Percentiles rank a stretch among this genome's conserved stretches.
These are phyloP conservation scores for Termitomyces sp. DNA, from an alignment of 768 basidiomycete species.

Conservation along the genomic window DNA sequence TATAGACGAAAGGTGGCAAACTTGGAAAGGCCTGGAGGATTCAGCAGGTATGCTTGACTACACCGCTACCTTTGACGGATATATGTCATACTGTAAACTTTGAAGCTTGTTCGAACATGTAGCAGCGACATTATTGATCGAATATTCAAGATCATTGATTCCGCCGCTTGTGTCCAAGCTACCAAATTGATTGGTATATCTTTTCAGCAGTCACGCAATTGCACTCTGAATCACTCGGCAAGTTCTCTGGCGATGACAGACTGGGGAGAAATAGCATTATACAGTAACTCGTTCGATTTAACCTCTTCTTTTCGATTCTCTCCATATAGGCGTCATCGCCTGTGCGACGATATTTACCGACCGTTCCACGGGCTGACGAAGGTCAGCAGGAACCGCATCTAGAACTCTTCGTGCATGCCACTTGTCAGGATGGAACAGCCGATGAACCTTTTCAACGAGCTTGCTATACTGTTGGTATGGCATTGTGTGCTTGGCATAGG, in stretches of 20 bases:
- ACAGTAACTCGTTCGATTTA: neutral
- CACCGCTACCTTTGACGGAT: neutral
- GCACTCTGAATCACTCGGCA: too few species aligned
- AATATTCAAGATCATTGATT: too few species aligned
- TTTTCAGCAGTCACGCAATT: neutral
- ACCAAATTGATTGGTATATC: neutral
- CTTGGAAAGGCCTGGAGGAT: neutral
- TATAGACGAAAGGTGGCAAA: neutral
- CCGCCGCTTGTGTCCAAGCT: neutral
- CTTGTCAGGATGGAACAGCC: constrained; percentile 10
- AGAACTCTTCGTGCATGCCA: constrained; percentile 10
- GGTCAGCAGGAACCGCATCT: neutral
- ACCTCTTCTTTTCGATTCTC: neutral
- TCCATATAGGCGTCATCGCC: constrained; percentile 7
- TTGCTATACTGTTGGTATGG: neutral
- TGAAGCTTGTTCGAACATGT: neutral
- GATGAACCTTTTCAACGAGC: constrained; percentile 2
- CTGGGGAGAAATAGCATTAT: neutral
- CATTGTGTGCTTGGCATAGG: neutral
- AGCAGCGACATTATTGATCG: too few species aligned
- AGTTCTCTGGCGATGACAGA: too few species aligned
- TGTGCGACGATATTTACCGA: constrained; percentile 4
- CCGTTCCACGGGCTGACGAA: neutral
- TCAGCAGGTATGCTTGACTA: neutral
- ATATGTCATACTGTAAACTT: neutral